A percentile compares a stretch with the other conserved stretches of the same genome.
These are phyloP conservation scores for Straminergon stramineum DNA, from an alignment of 225 moss, liverwort and hornwort genomes.

Conservation along the genomic window DNA sequence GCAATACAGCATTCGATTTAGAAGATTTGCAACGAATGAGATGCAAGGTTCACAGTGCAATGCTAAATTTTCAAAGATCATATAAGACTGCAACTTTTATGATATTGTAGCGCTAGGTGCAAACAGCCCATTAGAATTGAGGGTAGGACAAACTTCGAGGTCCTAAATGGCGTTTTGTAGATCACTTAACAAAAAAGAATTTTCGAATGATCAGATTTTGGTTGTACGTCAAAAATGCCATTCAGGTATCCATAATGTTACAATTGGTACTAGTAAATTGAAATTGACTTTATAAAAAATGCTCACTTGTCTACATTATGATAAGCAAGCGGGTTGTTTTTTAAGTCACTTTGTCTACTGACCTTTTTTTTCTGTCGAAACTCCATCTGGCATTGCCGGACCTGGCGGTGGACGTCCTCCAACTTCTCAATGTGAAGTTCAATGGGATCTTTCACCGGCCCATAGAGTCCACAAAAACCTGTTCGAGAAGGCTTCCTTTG, in stretches of 20 bases:
- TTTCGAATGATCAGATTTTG: not conserved
- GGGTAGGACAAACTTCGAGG: not conserved
- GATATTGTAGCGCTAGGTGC: not conserved
- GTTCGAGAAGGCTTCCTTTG: constrained; percentile 46
- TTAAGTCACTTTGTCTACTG: not conserved
- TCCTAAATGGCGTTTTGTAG: not conserved
- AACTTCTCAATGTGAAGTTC: constrained; percentile 49
- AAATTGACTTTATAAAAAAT: not conserved
- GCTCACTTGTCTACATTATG: not conserved
- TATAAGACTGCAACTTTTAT: not conserved
- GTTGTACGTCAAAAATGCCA: not conserved
- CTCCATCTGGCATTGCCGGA: constrained; percentile 63
- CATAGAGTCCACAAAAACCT: constrained; percentile 66
- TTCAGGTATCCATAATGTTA: not conserved
- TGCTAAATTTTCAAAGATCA: not conserved
- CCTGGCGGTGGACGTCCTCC: constrained; percentile 55
- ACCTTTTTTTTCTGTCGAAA: constrained; percentile 64
- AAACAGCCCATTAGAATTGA: not conserved
- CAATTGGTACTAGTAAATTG: not conserved
- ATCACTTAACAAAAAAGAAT: not conserved
- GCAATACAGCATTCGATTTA: not conserved
- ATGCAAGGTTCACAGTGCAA: not conserved
- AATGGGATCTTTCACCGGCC: constrained; percentile 60
- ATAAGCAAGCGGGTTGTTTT: not conserved
- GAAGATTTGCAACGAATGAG: not conserved